Base-by-base conservation (phyloP, 352 stramenopile species). In the Pythium coloratum region DNA sequence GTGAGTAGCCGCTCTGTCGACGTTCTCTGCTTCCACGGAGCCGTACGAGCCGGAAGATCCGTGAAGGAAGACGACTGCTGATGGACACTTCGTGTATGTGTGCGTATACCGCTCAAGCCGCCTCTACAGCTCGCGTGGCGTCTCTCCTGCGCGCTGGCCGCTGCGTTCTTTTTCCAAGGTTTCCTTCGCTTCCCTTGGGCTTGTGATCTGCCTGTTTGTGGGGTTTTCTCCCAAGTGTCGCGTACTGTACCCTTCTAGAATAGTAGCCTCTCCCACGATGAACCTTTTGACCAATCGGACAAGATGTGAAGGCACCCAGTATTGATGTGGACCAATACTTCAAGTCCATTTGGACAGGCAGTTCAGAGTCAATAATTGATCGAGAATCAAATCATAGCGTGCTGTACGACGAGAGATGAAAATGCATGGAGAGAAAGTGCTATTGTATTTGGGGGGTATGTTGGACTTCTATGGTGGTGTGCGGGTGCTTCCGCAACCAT, bases 271-370 rank as follows among this genome's bases (percentile, higher is more conserved):
- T 32, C 13, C n/a, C 30, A 51, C 12, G n/a, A 8, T 16, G n/a
- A 24, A 42, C 10, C 30, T 51, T 51, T 51, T 32, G 16, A 9
- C 44, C 44, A 51, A 51, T 51, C 18, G 32, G 16, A 51, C 13
- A 10, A n/a, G 44, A 51, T 26, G 42, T 50, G 42, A 20, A 30
- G n/a, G 44, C 44, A 51, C n/a, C 44, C 44, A 51, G 20, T 13
- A 51, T 51, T 51, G 44, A 32, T 51, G 20, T 51, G 44, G 44
- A 51, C 44, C 44, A 32, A 5, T 24, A 51, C 34, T 59, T 70
- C 64, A 70, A 70, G 64, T 70, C 64, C 64, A 70, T 65, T 57
- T 70, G 64, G 64, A 70, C 64, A 47, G 47, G 44, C 44, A 5
- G 18, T 30, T 55, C 26, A 16, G 2, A 38, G 26, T 38, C 54